Base-by-base conservation (phyloP, 768 basidiomycete genomes). In the Kwoniella pini region DNA sequence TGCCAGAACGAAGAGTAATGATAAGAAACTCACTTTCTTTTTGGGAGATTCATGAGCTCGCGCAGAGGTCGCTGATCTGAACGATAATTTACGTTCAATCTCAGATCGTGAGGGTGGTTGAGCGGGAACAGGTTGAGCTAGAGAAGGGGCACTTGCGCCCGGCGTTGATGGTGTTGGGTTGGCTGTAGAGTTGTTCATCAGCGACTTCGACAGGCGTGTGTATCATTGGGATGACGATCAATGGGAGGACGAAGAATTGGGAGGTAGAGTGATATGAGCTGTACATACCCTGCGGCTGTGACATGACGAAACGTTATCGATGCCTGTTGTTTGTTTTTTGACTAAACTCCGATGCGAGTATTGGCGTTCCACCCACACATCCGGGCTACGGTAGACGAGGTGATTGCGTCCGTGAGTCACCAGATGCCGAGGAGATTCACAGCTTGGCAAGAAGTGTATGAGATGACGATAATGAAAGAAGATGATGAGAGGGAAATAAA, bases 81-180 rank as follows among this genome's bases (percentile, higher is more conserved):
- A 71, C 10, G 73, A 74, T 39, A 76, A 55, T 46, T 76, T 78
- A 17, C 75, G 61, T 59, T 78, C 71, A 26, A 76, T 65, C 56
- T 78, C 77, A 2, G 64, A 51, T 49, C 67, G 44, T 11, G 70
- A 65, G 4, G 77, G 75, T 15, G 75, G 69, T 22, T 67, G 58
- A 12, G 72, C 74, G 1, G 70, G 54, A 12, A 42, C 33, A 13
- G 60, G 58, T 48, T 36, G 61, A 46, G 59, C 36, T n/a, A 39
- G 59, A 42, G 42, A 38, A 40, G 39, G 31, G 6, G 21, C 48
- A 26, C 5, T 17, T 7, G 12, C 40, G 9, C 21, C 51, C 17
- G 27, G 19, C 52, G 39, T 39, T n/a, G 51, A 10, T 53, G 13
- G 51, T 31, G 36, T 4, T 6, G 48, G 31, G 11, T 50, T 33